Percentiles rank a stretch among this genome's conserved stretches.
Conservation (phyloP, 1,284 basidiomycete species). For the Mixia osmundae region DNA sequence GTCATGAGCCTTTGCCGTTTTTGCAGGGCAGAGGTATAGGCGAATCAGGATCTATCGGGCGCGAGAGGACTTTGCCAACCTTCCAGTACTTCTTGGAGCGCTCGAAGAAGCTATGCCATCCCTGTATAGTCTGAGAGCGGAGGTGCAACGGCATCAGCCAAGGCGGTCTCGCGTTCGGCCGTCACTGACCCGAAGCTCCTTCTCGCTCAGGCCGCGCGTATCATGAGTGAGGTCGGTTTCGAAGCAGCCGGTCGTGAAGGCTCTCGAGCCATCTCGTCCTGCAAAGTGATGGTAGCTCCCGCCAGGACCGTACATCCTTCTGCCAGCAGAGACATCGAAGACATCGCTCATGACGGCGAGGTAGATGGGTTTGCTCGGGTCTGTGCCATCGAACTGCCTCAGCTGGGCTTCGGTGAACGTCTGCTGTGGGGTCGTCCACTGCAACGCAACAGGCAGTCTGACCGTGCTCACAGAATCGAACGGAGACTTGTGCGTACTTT, state of each 20-base stretch:
- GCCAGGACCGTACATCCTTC: conserved; percentile 65
- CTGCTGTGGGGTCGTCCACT: conserved; percentile 28
- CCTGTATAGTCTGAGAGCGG: conserved; percentile 35
- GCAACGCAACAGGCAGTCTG: background rate
- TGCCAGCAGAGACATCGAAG: conserved; percentile 59
- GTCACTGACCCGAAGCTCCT: conserved; percentile 39
- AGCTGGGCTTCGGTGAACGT: conserved; percentile 50
- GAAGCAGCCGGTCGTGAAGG: conserved; percentile 84
- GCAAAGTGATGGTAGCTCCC: conserved; percentile 68
- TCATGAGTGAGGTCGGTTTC: conserved; percentile 67
- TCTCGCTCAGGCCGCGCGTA: conserved; percentile 46
- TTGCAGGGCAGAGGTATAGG: conserved; percentile 54
- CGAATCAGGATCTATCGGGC: conserved; percentile 45
- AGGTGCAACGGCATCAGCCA: background rate
- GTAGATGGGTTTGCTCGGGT: conserved; percentile 49
- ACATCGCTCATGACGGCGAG: conserved; percentile 78
- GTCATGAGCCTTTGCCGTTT: no score
- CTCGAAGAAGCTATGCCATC: conserved; percentile 74
- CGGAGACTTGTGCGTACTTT: conserved; percentile 2
- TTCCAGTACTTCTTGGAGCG: conserved; percentile 48
- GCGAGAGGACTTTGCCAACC: conserved; percentile 34
- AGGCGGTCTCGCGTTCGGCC: conserved; percentile 1
- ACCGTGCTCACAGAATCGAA: background rate
- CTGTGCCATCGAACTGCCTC: conserved; percentile 45
- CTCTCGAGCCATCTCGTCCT: conserved; percentile 62